These are phyloP conservation scores for Miscanthus sacchariflorus DNA, from an alignment of 202 grass and related monocot genomes.

Conservation along the genomic window DNA sequence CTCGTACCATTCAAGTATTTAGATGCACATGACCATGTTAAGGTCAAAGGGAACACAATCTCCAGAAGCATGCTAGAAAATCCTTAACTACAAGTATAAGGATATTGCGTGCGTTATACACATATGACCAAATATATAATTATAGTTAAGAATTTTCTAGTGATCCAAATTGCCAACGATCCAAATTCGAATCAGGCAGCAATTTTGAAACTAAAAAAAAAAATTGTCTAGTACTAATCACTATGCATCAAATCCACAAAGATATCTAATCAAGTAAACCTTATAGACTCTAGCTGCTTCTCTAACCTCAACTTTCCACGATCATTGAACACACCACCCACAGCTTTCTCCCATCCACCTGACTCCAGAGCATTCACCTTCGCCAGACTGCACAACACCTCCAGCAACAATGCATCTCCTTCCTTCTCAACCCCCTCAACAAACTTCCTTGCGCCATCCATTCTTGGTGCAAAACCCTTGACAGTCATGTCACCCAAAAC, in stretches of 20 bases:
- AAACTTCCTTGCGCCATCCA: conserved; percentile 48
- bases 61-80: conserved; percentile 20
- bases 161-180: background rate
- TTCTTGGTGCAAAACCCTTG: conserved; percentile 69
- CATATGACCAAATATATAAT: background rate
- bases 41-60: background rate
- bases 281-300: conserved; percentile 48
- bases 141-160: background rate
- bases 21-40: background rate
- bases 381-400: conserved; percentile 44
- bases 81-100: background rate
- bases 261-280: conserved; percentile 25
- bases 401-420: conserved; percentile 42
- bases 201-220: background rate
- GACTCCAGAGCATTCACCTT: conserved; percentile 53
- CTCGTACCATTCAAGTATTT: background rate
- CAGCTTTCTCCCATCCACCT: conserved; percentile 57
- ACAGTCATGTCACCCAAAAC: conserved; percentile 72
- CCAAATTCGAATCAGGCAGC: background rate
- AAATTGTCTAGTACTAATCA: background rate
- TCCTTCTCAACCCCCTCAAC: conserved; percentile 53
- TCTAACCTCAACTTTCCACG: conserved; percentile 26
- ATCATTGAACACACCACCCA: conserved; percentile 42
- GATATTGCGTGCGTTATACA: background rate
- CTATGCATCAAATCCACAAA: background rate